These are phyloP conservation scores for Streptanthus diversifolius DNA, from an alignment of 345 rosid species.

Conservation along the genomic window DNA sequence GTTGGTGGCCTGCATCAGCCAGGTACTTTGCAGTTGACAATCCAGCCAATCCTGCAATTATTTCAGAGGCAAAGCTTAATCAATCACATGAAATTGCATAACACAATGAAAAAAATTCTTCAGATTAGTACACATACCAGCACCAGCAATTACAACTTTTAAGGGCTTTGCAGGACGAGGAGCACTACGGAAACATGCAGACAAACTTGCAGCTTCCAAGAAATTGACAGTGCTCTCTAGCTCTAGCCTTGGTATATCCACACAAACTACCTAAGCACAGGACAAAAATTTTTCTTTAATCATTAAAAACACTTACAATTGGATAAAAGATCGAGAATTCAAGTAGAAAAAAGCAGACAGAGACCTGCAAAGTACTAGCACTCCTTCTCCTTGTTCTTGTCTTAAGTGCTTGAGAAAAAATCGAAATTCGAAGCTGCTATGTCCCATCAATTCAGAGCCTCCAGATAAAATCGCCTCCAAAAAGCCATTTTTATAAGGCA, in stretches of 20 bases:
- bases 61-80: background rate
- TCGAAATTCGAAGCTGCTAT: conserved; percentile 36
- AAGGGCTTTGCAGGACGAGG: conserved; percentile 68
- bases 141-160: conserved; percentile 86
- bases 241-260: conserved; percentile 85
- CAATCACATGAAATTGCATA: background rate
- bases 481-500: conserved; percentile 33
- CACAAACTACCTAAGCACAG: conserved; percentile 59
- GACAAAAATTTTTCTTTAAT: background rate
- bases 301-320: background rate
- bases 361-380: conserved; percentile 52
- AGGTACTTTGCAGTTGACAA: conserved; percentile 88
- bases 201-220: conserved; percentile 81
- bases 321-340: background rate
- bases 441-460: conserved; percentile 48
- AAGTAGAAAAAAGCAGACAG: background rate
- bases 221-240: conserved; percentile 70
- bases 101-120: background rate
- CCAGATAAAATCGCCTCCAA: conserved; percentile 37
- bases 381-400: conserved; percentile 34
- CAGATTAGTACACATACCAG: conserved; percentile 47
- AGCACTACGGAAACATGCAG: conserved; percentile 63
- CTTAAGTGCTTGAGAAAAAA: conserved; percentile 30
- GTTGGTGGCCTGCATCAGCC: conserved; percentile 93
- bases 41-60: conserved; percentile 81